Conservation (phyloP, 768 basidiomycete species). For the Mycena vitilis region DNA sequence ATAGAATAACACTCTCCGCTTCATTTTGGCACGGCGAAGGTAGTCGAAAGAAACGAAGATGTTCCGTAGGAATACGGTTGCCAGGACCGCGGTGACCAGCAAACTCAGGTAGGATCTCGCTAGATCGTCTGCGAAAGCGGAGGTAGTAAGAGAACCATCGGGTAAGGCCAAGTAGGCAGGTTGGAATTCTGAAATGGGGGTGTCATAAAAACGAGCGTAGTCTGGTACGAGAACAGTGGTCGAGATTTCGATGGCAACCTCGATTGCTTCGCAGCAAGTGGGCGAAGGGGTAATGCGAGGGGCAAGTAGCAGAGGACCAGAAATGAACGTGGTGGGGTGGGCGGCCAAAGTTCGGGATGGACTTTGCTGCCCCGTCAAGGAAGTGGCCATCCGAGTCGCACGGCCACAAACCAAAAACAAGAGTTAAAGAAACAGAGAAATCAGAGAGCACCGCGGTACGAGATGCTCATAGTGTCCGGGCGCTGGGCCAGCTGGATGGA, state of each 20-base stretch:
- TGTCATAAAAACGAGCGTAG: conserved; percentile 56
- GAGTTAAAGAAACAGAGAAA: conserved; percentile 23
- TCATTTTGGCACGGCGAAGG: conserved; percentile 64
- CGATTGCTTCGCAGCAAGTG: conserved; percentile 51
- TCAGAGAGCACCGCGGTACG: conserved; percentile 49
- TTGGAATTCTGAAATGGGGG: conserved; percentile 56
- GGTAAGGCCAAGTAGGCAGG: conserved; percentile 58
- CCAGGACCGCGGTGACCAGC: conserved; percentile 60
- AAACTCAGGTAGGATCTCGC: conserved; percentile 53
- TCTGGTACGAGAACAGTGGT: conserved; percentile 63
- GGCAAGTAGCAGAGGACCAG: conserved; percentile 39
- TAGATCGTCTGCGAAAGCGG: conserved; percentile 58
- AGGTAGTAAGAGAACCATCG: conserved; percentile 71
- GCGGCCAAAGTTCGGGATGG: conserved; percentile 21
- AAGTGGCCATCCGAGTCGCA: conserved; percentile 13
- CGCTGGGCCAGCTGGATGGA: conserved; percentile 38
- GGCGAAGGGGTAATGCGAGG: conserved; percentile 50
- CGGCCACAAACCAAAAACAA: conserved; percentile 1
- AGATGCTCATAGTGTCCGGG: conserved; percentile 45
- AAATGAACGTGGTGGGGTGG: conserved; percentile 28
- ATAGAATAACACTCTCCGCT: conserved; percentile 70
- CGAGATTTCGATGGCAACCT: conserved; percentile 61
- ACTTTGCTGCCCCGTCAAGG: conserved; percentile 23
- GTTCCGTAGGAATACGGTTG: conserved; percentile 65
- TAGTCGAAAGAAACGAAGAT: conserved; percentile 62